These are phyloP conservation scores for Blastobotrys attinorum DNA, from an alignment of 805 yeast species.

Conservation along the genomic window DNA sequence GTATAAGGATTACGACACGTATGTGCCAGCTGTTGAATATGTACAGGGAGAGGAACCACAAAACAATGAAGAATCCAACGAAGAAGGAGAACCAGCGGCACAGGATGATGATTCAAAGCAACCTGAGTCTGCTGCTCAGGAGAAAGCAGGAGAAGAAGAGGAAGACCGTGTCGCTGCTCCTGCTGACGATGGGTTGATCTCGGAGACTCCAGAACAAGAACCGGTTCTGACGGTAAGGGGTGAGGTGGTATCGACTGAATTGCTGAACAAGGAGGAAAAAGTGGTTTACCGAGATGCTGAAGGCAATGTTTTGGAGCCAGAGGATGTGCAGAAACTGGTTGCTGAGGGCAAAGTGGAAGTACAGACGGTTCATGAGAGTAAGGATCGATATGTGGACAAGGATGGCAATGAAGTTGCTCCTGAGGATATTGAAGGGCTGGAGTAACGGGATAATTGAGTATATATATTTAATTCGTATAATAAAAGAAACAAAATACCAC, in stretches of 20 bases:
- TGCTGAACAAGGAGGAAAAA: slow-evolving; percentile 6
- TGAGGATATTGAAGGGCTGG: neutral
- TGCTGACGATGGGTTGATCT: slow-evolving; percentile 1
- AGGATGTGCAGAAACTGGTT: slow-evolving; percentile 11
- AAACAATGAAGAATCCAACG: slow-evolving; percentile 3
- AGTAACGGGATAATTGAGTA: neutral
- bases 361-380: slow-evolving; percentile 7
- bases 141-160: slow-evolving; percentile 2
- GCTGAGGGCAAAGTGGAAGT: slow-evolving; percentile 14
- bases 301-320: slow-evolving; percentile 30
- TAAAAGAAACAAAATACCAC: too few relatives aligned
- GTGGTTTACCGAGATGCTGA: slow-evolving; percentile 31
- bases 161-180: neutral
- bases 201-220: slow-evolving; percentile 2
- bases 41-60: slow-evolving; percentile 12
- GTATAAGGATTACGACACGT: slow-evolving; percentile 21
- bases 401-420: slow-evolving; percentile 8
- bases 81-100: slow-evolving; percentile 11
- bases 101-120: neutral
- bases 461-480: too few relatives aligned
- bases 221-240: neutral
- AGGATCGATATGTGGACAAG: slow-evolving; percentile 7
- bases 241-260: neutral
- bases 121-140: neutral
- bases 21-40: slow-evolving; percentile 8